phyloP scores from a whole-genome alignment of 495 filamentous ascomycete species.

The Penicillium salamii region DNA sequence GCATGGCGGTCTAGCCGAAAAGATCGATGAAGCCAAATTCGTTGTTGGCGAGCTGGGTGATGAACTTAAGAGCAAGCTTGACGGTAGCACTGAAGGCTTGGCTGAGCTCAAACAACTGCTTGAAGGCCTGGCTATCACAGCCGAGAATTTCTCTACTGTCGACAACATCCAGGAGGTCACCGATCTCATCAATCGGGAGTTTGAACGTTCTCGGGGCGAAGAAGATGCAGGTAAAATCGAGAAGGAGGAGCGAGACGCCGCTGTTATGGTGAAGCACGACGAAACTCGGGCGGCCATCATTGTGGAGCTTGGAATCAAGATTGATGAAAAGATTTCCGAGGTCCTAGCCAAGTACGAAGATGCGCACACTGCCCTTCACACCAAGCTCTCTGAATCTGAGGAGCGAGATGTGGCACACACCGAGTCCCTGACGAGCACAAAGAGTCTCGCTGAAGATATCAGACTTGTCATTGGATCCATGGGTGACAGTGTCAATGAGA shows the following conservation, averaged over 20 bases:
- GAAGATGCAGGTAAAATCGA: slow-evolving; percentile 69
- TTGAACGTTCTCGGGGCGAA: slow-evolving; percentile 69
- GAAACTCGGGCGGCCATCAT: slow-evolving; percentile 56
- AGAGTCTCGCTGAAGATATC: slow-evolving; percentile 79
- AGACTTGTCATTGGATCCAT: slow-evolving; percentile 80
- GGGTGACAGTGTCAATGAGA: slow-evolving; percentile 76
- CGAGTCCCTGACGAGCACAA: slow-evolving; percentile 67
- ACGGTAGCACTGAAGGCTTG: slow-evolving; percentile 54
- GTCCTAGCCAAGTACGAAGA: slow-evolving; percentile 82
- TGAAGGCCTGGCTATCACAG: slow-evolving; percentile 57
- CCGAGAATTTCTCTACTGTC: slow-evolving; percentile 55
- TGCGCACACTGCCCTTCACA: slow-evolving; percentile 64
- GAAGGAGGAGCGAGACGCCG: slow-evolving; percentile 71
- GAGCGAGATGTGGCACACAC: slow-evolving; percentile 64
- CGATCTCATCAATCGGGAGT: slow-evolving; percentile 75
- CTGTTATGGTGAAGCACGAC: slow-evolving; percentile 65
- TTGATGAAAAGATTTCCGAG: slow-evolving; percentile 76
- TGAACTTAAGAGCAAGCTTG: slow-evolving; percentile 61
- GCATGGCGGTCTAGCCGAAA: slow-evolving; percentile 55
- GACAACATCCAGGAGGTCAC: slow-evolving; percentile 75
- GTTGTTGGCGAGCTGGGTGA: slow-evolving; percentile 60
- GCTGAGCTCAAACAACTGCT: slow-evolving; percentile 58
- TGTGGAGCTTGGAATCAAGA: slow-evolving; percentile 57
- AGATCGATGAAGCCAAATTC: slow-evolving; percentile 56
- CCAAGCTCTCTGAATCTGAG: slow-evolving; percentile 64